Percentiles rank a stretch among this genome's conserved stretches.
Evolutionary conservation across 495 filamentous ascomycete genomes (phyloP).

Genomic region (Xylaria intraflava): DNA sequence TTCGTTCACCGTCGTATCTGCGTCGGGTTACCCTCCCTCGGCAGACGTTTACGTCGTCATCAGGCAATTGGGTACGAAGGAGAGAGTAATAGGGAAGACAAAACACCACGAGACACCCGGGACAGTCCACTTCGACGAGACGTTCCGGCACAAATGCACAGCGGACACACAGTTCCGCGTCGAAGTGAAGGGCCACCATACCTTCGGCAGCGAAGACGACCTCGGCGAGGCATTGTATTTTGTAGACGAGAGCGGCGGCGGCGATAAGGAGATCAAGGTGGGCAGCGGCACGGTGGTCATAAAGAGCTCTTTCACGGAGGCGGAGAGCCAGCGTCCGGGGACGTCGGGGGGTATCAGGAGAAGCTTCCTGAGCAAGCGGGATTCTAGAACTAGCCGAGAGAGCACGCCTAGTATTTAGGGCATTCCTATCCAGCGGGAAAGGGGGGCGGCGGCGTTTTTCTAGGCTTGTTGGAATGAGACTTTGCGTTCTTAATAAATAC

Average conservation of each 20-base stretch:
- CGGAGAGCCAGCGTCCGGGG: conserved; percentile 30
- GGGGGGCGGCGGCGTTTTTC: too few species aligned
- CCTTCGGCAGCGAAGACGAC: conserved; percentile 70
- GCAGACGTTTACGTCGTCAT: conserved; percentile 79
- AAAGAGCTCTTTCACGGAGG: conserved; percentile 53
- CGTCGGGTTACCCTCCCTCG: conserved; percentile 66
- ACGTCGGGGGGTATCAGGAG: conserved; percentile 42
- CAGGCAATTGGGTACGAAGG: conserved; percentile 56
- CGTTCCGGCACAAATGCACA: conserved; percentile 67
- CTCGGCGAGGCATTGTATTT: conserved; percentile 85
- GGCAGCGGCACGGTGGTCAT: conserved; percentile 62
- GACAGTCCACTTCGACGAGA: conserved; percentile 64
- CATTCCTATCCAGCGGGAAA: background rate
- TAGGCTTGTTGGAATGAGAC: too few species aligned
- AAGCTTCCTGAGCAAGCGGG: conserved; percentile 44
- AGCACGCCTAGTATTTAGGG: conserved; percentile 27
- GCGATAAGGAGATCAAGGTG: conserved; percentile 66
- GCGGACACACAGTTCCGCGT: conserved; percentile 84
- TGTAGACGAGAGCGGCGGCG: conserved; percentile 72
- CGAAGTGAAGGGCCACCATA: conserved; percentile 73
- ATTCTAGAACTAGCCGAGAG: conserved; percentile 32
- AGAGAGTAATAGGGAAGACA: conserved; percentile 79
- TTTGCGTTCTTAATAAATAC: too few species aligned
- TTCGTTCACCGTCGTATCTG: conserved; percentile 71
- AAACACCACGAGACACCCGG: conserved; percentile 65